Percentiles rank a stretch among this genome's conserved stretches.
phyloP scores from a whole-genome alignment of 106 monocot species.

The Dendrobium huoshanense region DNA sequence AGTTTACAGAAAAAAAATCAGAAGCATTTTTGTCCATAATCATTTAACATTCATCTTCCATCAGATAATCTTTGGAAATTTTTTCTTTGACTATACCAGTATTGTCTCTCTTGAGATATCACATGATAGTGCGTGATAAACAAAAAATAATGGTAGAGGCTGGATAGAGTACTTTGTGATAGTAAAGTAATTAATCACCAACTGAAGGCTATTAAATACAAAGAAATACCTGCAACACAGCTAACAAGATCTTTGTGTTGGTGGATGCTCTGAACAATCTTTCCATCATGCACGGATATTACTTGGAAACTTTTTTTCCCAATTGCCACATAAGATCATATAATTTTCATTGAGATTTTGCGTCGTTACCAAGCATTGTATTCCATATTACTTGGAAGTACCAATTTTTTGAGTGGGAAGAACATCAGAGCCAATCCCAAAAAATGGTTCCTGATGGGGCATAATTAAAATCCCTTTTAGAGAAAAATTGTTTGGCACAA shows the following conservation, averaged over 20 bases:
- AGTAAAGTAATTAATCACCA: neutral
- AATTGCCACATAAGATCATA: slow-evolving; percentile 78
- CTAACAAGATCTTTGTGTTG: slow-evolving; percentile 98
- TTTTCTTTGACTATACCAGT: neutral
- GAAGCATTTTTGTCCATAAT: too few relatives aligned
- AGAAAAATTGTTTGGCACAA: neutral
- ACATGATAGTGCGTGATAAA: too few relatives aligned
- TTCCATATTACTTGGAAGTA: slow-evolving; percentile 60
- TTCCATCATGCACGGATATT: slow-evolving; percentile 83
- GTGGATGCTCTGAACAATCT: slow-evolving; percentile 70
- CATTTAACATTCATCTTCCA: too few relatives aligned
- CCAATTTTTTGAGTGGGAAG: slow-evolving; percentile 67
- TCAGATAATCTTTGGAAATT: too few relatives aligned
- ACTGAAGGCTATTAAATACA: neutral
- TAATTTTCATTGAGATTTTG: slow-evolving; percentile 73
- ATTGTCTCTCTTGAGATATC: neutral
- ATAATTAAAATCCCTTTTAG: neutral
- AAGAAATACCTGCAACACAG: slow-evolving; percentile 80
- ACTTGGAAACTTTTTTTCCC: slow-evolving; percentile 97
- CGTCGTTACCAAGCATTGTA: slow-evolving; percentile 63
- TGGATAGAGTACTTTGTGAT: neutral
- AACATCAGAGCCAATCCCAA: slow-evolving; percentile 86
- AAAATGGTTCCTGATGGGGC: slow-evolving; percentile 73
- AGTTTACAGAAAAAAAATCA: too few relatives aligned
- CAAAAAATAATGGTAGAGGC: neutral